Evolutionary conservation across 176 grass and related monocot genomes (phyloP), one percentile per base, ranked within the genome.

Genomic region (Triticum aestivum): DNA sequence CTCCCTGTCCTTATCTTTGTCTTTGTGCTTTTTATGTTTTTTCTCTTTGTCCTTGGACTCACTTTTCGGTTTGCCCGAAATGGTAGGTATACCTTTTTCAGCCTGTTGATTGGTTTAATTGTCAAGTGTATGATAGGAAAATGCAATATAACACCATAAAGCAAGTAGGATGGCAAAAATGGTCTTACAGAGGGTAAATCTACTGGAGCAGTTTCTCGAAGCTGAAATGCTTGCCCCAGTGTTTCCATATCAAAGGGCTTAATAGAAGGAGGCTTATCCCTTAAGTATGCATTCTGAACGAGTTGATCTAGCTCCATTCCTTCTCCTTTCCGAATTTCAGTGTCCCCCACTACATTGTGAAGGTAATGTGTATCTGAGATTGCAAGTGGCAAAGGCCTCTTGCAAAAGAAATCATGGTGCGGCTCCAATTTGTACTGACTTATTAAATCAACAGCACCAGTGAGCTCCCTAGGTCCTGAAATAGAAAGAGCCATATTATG

Each of bases 401-500:
- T 98, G 88, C 97, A 98, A 87, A 98, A 98, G 87, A 98, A 98
- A 84, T 94, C 94, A 89, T 98, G 91, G 72, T 98, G 97, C 3
- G 69, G 49, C 38, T 76, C 74, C 75, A 98, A 71, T 88, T 94
- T 98, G 92, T 92, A 94, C 82, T 91, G 92, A 84, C 64, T 96
- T 66, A 98, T 92, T 80, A 98, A 88, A 96, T 98, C 97, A 71
- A 94, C 85, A 77, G 94, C 90, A 67, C 97, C 97, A 69, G 89
- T 96, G 45, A 92, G 94, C 84, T 98, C 97, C 86, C 90, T 91
- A 62, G 92, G 97, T 62, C 97, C 97, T 98, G 84, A 76, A 86
- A 91, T 69, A 61, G 38, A 66, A 68, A 84, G 17, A 83, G 10
- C 8, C 42, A 29, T 87, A 74, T 58, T 23, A 79, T 74, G 3